Percentiles rank a stretch among this genome's conserved stretches.
These are phyloP conservation scores for Acanthamoeba rhysodes DNA, from an alignment of 208 protist genomes.

Conservation along the genomic window DNA sequence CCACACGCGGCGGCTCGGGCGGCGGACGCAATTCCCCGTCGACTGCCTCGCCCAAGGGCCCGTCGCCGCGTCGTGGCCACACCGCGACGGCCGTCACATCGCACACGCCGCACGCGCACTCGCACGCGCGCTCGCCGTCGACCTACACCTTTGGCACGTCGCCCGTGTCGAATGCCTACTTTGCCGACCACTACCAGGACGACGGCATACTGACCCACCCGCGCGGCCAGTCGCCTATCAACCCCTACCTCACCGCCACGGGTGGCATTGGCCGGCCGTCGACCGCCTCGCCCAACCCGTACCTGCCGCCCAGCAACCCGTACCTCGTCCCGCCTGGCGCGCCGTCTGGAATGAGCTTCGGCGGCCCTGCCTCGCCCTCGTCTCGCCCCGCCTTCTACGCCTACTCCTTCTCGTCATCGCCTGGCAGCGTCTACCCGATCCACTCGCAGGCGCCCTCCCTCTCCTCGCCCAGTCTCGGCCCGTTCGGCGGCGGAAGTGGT, in stretches of 20 bases:
- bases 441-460: not conserved
- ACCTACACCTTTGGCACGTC: conserved; percentile 29
- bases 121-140: not conserved
- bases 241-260: not conserved
- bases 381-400: not conserved
- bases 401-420: conserved; percentile 34
- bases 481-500: not conserved
- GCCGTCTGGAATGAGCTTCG: too few relatives aligned
- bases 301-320: not conserved
- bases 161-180: conserved; percentile 22
- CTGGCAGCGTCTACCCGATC: conserved; percentile 20
- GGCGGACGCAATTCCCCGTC: not conserved
- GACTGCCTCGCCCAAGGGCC: too few relatives aligned
- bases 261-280: not conserved
- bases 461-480: not conserved
- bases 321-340: too few relatives aligned
- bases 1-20: not conserved
- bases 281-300: not conserved
- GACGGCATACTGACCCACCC: not conserved
- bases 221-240: not conserved
- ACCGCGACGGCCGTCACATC: too few relatives aligned
- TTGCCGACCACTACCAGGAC: conserved; percentile 31
- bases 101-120: not conserved
- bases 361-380: not conserved
- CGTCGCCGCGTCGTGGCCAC: too few relatives aligned